phyloP scores from a whole-genome alignment of 192 early-diverging fungal genomes.

The Radiomyces spectabilis region DNA sequence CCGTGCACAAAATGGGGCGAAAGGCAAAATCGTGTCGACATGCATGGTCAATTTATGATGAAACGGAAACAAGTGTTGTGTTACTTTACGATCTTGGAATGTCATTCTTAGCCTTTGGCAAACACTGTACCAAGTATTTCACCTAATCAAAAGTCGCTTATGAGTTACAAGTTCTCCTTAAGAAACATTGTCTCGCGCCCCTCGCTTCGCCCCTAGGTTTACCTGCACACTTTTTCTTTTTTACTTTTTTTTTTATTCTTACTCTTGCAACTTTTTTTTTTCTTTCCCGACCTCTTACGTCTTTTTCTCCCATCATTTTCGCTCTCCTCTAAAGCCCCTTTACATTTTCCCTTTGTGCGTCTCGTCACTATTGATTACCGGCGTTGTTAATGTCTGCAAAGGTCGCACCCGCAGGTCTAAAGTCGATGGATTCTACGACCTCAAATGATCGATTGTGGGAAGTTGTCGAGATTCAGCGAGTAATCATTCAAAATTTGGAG shows the following conservation, averaged over 20 bases:
- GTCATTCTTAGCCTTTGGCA: neutral
- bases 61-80: neutral
- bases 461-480: conserved; percentile 2
- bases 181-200: no score
- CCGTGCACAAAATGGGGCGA: no score
- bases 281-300: neutral
- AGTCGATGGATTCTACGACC: neutral
- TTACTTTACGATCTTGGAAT: neutral
- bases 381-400: neutral
- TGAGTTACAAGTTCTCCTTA: neutral
- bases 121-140: no score
- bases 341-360: neutral
- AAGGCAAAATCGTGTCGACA: no score
- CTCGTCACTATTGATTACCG: neutral
- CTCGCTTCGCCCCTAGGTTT: neutral
- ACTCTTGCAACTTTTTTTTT: neutral
- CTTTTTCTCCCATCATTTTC: neutral
- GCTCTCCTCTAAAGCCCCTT: neutral
- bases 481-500: neutral
- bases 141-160: no score
- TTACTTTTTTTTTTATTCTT: conserved; percentile 1
- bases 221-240: neutral
- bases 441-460: neutral
- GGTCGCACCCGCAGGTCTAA: neutral
- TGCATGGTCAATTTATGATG: neutral